Conservation (phyloP, 495 filamentous ascomycete genomes). For the Wilcoxina mikolae region DNA sequence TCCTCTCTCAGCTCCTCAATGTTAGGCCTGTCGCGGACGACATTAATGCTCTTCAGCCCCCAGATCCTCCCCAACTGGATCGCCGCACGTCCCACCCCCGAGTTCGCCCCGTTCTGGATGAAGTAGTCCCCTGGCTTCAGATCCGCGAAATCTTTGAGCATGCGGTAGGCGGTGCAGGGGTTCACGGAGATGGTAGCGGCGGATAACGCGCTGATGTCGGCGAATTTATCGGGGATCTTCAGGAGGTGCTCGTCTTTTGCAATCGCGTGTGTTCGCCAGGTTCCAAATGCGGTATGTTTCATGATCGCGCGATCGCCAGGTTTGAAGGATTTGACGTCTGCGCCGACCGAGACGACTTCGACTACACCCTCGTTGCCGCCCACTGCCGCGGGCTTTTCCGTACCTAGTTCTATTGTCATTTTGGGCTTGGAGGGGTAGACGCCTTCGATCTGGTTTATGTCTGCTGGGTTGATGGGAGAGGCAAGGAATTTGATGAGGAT, state of each 20-base stretch:
- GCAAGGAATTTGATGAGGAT: conserved; percentile 65
- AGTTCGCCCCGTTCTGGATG: conserved; percentile 92
- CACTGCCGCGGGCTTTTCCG: conserved; percentile 53
- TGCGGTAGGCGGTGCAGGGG: conserved; percentile 80
- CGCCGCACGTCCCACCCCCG: conserved; percentile 73
- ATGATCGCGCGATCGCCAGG: conserved; percentile 88
- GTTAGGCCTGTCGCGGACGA: conserved; percentile 54
- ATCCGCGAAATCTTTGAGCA: conserved; percentile 70
- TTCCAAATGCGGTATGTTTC: conserved; percentile 62
- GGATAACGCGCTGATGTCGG: conserved; percentile 52
- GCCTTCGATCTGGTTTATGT: conserved; percentile 92
- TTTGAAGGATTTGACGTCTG: conserved; percentile 36
- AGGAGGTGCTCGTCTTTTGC: conserved; percentile 47
- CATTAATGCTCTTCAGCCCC: conserved; percentile 77
- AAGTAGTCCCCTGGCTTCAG: conserved; percentile 68
- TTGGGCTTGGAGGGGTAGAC: conserved; percentile 78
- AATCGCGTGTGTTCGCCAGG: conserved; percentile 82
- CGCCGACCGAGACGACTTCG: conserved; percentile 57
- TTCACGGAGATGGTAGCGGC: conserved; percentile 80
- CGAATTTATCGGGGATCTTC: conserved; percentile 40
- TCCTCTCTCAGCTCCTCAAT: conserved; percentile 54
- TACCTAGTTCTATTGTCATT: conserved; percentile 60
- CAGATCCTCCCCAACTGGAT: conserved; percentile 71
- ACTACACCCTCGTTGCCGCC: conserved; percentile 86
- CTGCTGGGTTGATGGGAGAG: conserved; percentile 87